phyloP scores from a whole-genome alignment of 2,329 filamentous ascomycete genomes.

The Fusarium chaquense region DNA sequence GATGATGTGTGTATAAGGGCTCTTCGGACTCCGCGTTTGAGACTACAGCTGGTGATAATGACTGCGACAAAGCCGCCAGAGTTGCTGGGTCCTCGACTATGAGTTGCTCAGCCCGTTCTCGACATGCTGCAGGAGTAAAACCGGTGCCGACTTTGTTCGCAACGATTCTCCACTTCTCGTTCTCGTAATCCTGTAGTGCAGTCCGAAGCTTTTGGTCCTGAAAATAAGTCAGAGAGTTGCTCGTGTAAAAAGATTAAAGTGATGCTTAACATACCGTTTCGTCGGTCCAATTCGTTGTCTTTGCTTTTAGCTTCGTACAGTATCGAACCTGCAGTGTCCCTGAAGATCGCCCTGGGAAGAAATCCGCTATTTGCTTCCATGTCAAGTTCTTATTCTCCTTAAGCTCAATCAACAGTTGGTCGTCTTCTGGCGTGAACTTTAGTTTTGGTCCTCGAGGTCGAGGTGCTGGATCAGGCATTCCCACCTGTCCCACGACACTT shows the following conservation, averaged over 20 bases:
- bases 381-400: constrained; percentile 96
- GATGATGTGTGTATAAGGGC: constrained; percentile 59
- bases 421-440: constrained; percentile 94
- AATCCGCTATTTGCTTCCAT: constrained; percentile 98
- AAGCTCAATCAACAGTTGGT: constrained; percentile 85
- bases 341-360: constrained; percentile 90
- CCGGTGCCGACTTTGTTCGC: constrained; percentile 91
- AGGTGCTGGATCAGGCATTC: constrained; percentile 87
- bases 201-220: constrained; percentile 82
- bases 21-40: constrained; percentile 46
- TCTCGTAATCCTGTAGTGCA: constrained; percentile 86
- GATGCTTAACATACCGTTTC: constrained; percentile 78
- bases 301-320: constrained; percentile 94
- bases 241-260: background rate
- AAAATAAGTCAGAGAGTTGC: constrained; percentile 16
- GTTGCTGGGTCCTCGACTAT: constrained; percentile 56
- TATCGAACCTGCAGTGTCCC: constrained; percentile 94
- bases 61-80: constrained; percentile 64
- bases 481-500: constrained; percentile 86
- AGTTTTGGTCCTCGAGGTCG: constrained; percentile 88
- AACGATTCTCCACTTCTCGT: constrained; percentile 93
- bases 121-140: constrained; percentile 88
- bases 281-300: constrained; percentile 92
- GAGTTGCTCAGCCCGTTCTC: constrained; percentile 80
- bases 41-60: constrained; percentile 61